phyloP scores from a whole-genome alignment of 805 yeast species.

The Monosporozyma servazzii region DNA sequence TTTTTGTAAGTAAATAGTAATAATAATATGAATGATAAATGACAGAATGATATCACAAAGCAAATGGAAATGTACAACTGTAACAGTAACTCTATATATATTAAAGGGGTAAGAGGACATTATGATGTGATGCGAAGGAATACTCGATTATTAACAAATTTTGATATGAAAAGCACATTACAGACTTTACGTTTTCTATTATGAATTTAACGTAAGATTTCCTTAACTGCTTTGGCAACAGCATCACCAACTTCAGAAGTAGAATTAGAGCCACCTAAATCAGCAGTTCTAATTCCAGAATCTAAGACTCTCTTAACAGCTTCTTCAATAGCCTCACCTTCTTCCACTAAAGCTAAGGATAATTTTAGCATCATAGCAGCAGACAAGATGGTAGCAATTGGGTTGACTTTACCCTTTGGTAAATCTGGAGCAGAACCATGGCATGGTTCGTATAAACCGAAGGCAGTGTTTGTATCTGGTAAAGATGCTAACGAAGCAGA shows the following conservation, averaged over 20 bases:
- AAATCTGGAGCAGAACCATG: slow-evolving; percentile 98
- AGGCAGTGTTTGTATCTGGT: slow-evolving; percentile 89
- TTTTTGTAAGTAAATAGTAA: too few species aligned
- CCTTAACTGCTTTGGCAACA: slow-evolving; percentile 61
- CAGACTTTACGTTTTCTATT: background rate
- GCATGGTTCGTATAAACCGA: slow-evolving; percentile 96
- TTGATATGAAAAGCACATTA: background rate
- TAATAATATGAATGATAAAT: too few species aligned
- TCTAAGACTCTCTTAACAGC: slow-evolving; percentile 83
- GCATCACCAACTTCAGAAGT: slow-evolving; percentile 95
- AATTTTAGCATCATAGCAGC: slow-evolving; percentile 96
- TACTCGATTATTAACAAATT: background rate
- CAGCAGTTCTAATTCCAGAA: slow-evolving; percentile 81
- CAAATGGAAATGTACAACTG: too few species aligned
- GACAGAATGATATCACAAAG: too few species aligned
- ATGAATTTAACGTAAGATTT: slow-evolving; percentile 32
- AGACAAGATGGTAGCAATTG: slow-evolving; percentile 88
- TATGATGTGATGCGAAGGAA: background rate
- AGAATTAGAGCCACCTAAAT: slow-evolving; percentile 68
- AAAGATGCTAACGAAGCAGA: slow-evolving; percentile 92
- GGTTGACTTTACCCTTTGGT: slow-evolving; percentile 80
- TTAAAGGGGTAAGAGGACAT: background rate
- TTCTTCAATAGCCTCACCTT: slow-evolving; percentile 79
- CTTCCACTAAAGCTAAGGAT: slow-evolving; percentile 72
- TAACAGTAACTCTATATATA: too few species aligned